Percentiles rank a stretch among this genome's conserved stretches.
Conservation (phyloP, 1,139 yeast species). For the Pichia sp. region DNA sequence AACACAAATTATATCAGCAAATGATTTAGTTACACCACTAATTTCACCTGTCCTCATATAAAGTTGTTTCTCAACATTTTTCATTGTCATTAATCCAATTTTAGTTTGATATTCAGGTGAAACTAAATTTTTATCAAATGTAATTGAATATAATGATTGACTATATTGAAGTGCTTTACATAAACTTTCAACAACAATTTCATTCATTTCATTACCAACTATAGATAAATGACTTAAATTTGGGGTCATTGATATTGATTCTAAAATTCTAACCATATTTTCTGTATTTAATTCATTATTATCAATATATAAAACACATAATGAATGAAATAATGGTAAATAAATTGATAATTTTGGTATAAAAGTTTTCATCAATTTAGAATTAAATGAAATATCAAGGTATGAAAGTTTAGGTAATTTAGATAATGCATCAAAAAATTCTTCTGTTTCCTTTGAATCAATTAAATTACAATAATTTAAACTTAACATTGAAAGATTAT, state of each 20-base stretch:
- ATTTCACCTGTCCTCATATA: conserved; percentile 18
- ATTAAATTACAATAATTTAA: conserved; percentile 45
- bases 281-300: conserved; percentile 44
- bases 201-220: conserved; percentile 49
- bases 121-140: conserved; percentile 61
- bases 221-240: conserved; percentile 52
- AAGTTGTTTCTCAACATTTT: conserved; percentile 51
- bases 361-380: conserved; percentile 41
- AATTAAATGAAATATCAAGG: conserved; percentile 62
- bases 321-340: conserved; percentile 51
- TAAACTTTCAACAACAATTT: conserved; percentile 53
- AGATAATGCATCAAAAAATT: conserved; percentile 30
- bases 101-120: conserved; percentile 48
- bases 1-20: conserved; percentile 11
- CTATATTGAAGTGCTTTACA: conserved; percentile 67
- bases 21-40: conserved; percentile 6
- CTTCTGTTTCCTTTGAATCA: conserved; percentile 22
- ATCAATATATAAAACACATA: conserved; percentile 56
- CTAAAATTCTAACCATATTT: conserved; percentile 49
- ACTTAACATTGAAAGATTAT: conserved; percentile 38
- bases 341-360: conserved; percentile 41
- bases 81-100: conserved; percentile 61
- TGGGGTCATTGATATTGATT: conserved; percentile 54
- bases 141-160: conserved; percentile 57
- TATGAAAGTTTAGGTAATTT: conserved; percentile 50